Percentiles rank a stretch among this genome's conserved stretches.
phyloP scores from a whole-genome alignment of 2,329 filamentous ascomycete genomes.

The Westerdykella aurantiaca region DNA sequence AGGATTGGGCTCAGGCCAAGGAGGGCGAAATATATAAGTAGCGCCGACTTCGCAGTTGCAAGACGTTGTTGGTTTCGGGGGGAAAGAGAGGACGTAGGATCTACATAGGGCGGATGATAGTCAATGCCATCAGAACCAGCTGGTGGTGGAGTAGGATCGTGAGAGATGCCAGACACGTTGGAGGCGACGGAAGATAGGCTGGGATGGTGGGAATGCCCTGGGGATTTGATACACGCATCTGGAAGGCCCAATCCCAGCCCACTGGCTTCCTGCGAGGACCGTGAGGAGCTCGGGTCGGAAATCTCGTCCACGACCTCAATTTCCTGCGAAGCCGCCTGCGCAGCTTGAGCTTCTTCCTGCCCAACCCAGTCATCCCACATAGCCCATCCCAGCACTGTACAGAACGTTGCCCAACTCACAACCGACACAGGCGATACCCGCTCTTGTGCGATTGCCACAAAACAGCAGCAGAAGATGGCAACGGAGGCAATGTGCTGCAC shows the following conservation, averaged over 20 bases:
- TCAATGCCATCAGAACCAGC: conserved; percentile 41
- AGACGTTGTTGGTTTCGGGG: conserved; percentile 58
- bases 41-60: conserved; percentile 82
- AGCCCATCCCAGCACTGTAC: conserved; percentile 81
- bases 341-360: conserved; percentile 54
- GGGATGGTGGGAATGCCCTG: conserved; percentile 46
- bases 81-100: conserved; percentile 41
- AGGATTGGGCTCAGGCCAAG: conserved; percentile 91
- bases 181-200: conserved; percentile 55
- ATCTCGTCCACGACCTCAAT: conserved; percentile 17
- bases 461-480: conserved; percentile 89
- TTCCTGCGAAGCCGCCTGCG: conserved; percentile 29
- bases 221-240: conserved; percentile 7
- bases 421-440: conserved; percentile 86
- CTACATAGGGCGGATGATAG: conserved; percentile 33
- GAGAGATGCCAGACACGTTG: conserved; percentile 33
- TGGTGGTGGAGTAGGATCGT: conserved; percentile 16
- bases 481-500: conserved; percentile 96
- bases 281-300: conserved; percentile 8
- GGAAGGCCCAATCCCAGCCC: conserved; percentile 41
- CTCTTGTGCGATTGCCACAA: conserved; percentile 81
- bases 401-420: conserved; percentile 75
- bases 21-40: conserved; percentile 87
- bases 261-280: conserved; percentile 23
- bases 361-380: conserved; percentile 89